phyloP scores from a whole-genome alignment of 1,284 basidiomycete genomes.

The Ceratobasidium sp. region DNA sequence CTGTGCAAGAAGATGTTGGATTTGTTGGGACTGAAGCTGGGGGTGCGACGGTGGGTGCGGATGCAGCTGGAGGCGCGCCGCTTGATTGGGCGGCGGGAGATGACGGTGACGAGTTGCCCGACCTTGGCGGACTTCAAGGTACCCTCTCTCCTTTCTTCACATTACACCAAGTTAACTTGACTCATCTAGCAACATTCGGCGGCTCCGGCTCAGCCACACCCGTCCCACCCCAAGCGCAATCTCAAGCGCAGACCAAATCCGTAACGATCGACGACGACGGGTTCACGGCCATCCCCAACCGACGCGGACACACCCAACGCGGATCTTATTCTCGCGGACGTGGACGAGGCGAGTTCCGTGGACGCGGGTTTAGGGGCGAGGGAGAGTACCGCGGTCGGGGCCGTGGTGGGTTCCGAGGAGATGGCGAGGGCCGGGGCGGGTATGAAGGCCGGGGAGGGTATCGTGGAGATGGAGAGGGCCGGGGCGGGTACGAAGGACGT shows the following conservation, averaged over 20 bases:
- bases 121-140: conserved; percentile 29
- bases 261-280: conserved; percentile 20
- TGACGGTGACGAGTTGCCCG: conserved; percentile 15
- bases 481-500: neutral
- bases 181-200: conserved; percentile 19
- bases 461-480: conserved; percentile 10
- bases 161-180: neutral
- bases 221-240: neutral
- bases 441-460: neutral
- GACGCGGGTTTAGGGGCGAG: conserved; percentile 35
- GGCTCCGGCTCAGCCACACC: conserved; percentile 23
- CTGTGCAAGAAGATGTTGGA: conserved; percentile 42
- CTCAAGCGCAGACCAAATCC: neutral
- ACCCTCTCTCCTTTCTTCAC: neutral
- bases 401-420: conserved; percentile 46
- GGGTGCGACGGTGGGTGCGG: neutral
- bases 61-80: conserved; percentile 10
- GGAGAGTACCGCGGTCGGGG: conserved; percentile 46
- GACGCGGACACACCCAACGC: conserved; percentile 5
- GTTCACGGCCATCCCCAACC: conserved; percentile 13
- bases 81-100: conserved; percentile 27
- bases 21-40: neutral
- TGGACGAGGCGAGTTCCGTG: conserved; percentile 46
- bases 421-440: conserved; percentile 35
- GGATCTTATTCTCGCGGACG: conserved; percentile 45